Evolutionary conservation across 306 rosid genomes (phyloP), one percentile per base, ranked within the genome.

Genomic region (Lathyrus oleraceus): DNA sequence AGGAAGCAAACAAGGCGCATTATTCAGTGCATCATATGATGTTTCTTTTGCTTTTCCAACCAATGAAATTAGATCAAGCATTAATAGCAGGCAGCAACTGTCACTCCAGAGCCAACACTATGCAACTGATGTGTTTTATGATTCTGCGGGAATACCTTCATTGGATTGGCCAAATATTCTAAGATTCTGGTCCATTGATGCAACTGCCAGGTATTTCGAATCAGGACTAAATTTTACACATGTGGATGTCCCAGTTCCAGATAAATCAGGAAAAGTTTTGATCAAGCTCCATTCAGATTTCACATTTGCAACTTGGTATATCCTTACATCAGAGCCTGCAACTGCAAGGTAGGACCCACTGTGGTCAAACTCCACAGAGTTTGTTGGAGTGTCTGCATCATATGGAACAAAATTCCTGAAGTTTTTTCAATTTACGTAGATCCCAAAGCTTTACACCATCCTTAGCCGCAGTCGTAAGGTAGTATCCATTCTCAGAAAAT

Each of bases 391-490:
- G 23, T 88, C 98, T 15, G 93, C 49, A 75, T 84, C 96, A 79
- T 95, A 92, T 15, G 96, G 96, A 76, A 86, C 54, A 65, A 90
- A 90, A 42, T 83, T 87, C 76, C 96, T 75, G 82, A 93, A 93
- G 76, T n/a, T 93, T 93, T 83, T 82, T 93, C 81, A 93, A 87
- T 76, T 90, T 93, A 15, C 98, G 96, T 49, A 93, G 83, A 81
- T 93, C 98, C 98, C 98, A 93, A 66, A 90, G 92, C 87, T 88
- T 93, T 39, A 93, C 95, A 74, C 98, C 98, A 69, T 93, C 96
- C 45, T 84, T 81, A 53, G 98, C 98, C 13, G 98, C 93, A 71
- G 98, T 93, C 84, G 98, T 96, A 70, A 93, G 96, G 82, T 86
- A 93, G 84, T 93, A 93, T 30, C 98, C 98, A 78, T 93, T 93